Evolutionary conservation across 2,329 filamentous ascomycete species (phyloP), one percentile per base, ranked within the genome.

Genomic region (Ambrosiella cleistominuta): DNA sequence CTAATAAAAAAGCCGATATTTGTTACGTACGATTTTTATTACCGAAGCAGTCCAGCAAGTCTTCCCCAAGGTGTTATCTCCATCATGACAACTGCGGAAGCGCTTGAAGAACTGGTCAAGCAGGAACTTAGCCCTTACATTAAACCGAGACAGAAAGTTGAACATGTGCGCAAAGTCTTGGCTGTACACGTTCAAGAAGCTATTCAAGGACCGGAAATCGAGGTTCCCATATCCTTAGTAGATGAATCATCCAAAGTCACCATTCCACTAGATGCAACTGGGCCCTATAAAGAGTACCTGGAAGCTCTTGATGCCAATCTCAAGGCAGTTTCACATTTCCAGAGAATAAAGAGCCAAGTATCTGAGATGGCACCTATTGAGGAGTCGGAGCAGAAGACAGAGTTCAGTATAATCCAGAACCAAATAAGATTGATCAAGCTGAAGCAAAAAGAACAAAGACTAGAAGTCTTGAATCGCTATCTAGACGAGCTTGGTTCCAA

Each of bases 131-230:
- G 71, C 39, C 74, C 76, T 3, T 80, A 74, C 61, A 70, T 82
- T 58, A 78, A 77, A 56, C 73, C 76, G 36, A 74, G 79, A 35
- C 78, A 82, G 59, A 77, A 83, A 63, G 72, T 75, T 54, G 70
- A 74, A 40, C 75, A 76, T 52, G 77, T 83, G 58, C 73, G 78
- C 61, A 76, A 75, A 54, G 69, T 81, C 37, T 65, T 82, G 51
- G 73, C 77, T 47, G 71, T 76, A 17, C 74, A 81, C 62, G 68
- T 84, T 3, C 73, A 58, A 38, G 57, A 59, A 27, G 47, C 53
- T 15, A 54, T 61, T 37, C 37, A 58, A 9, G 60, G 57, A 12
- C 60, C 60, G 35, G 57, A 59, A 35, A 42, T 59, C 12, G 57
- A 59, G 49, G 55, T 47, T 9, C 60, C 57, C 11, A 50, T 59